Conservation (phyloP, 306 rosid genomes). For the Hylodesmum podocarpum region DNA sequence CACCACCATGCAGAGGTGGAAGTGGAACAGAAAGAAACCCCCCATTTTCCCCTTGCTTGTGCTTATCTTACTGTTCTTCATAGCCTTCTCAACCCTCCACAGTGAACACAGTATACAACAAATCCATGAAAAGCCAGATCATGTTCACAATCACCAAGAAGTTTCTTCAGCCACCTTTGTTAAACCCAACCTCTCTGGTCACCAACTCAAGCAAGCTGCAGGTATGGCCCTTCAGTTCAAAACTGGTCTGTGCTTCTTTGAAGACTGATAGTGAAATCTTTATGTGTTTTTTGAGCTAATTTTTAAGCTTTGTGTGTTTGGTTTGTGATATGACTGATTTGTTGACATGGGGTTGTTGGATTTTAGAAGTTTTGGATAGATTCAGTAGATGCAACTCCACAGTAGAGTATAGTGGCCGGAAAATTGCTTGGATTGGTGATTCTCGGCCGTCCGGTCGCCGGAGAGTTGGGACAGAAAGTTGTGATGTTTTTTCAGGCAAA, state of each 20-base stretch:
- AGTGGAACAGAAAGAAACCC: conserved; percentile 68
- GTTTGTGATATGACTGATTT: conserved; percentile 25
- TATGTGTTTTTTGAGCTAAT: background rate
- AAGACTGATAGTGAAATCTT: background rate
- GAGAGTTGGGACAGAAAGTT: conserved; percentile 50
- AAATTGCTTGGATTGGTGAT: conserved; percentile 50
- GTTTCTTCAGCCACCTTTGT: conserved; percentile 54
- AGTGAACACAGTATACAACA: conserved; percentile 53
- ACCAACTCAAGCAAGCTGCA: conserved; percentile 35
- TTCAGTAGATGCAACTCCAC: conserved; percentile 88
- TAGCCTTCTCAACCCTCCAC: conserved; percentile 67
- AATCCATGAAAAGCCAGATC: conserved; percentile 64
- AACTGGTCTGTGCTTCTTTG: background rate
- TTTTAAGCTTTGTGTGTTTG: conserved; percentile 28
- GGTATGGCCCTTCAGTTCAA: conserved; percentile 40
- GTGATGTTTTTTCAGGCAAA: conserved; percentile 82
- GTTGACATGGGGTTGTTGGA: conserved; percentile 33
- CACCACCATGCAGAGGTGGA: conserved; percentile 61
- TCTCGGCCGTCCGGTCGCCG: conserved; percentile 26
- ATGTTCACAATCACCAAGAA: conserved; percentile 45
- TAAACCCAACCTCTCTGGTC: conserved; percentile 62
- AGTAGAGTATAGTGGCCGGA: conserved; percentile 67
- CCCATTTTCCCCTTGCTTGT: conserved; percentile 60
- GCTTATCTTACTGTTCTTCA: conserved; percentile 50
- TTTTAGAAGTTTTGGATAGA: conserved; percentile 78